phyloP scores from a whole-genome alignment of 257 asterid genomes.

The Henckelia pumila region DNA sequence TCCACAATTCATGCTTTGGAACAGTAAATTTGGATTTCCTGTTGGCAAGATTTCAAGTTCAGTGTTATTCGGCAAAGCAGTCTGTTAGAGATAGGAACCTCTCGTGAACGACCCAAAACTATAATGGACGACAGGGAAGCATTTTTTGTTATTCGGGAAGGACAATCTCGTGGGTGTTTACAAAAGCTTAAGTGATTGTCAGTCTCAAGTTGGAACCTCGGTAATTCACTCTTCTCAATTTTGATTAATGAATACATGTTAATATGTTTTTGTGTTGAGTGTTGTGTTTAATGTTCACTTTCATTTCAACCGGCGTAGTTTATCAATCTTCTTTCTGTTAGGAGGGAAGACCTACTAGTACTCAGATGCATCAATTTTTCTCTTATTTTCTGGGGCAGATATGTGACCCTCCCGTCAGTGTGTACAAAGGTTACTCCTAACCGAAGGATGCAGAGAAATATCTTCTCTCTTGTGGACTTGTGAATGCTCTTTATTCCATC shows the following conservation, averaged over 20 bases:
- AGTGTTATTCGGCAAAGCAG: slow-evolving; percentile 50
- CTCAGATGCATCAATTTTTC: background rate
- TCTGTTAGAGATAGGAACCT: slow-evolving; percentile 36
- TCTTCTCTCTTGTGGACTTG: slow-evolving; percentile 76
- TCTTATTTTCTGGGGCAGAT: slow-evolving; percentile 39
- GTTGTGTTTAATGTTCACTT: no score
- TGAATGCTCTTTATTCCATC: slow-evolving; percentile 80
- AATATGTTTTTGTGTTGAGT: no score
- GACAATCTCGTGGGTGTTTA: slow-evolving; percentile 85
- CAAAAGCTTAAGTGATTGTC: slow-evolving; percentile 91
- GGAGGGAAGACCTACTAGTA: slow-evolving; percentile 13
- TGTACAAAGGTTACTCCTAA: slow-evolving; percentile 72
- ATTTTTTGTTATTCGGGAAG: slow-evolving; percentile 84
- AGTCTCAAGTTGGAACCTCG: slow-evolving; percentile 95
- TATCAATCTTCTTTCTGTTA: no score
- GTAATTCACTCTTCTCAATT: slow-evolving; percentile 39
- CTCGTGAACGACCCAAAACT: slow-evolving; percentile 36
- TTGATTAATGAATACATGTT: background rate
- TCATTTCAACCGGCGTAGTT: no score
- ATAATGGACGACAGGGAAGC: slow-evolving; percentile 81
- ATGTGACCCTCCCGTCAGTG: no score
- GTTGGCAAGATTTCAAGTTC: slow-evolving; percentile 37
- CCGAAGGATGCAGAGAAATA: slow-evolving; percentile 84
- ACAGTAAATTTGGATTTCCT: slow-evolving; percentile 34
- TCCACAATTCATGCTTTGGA: slow-evolving; percentile 39